Percentiles rank a stretch among this genome's conserved stretches.
Evolutionary conservation across 768 basidiomycete genomes (phyloP).

Genomic region (Boletus pseudopeckii): DNA sequence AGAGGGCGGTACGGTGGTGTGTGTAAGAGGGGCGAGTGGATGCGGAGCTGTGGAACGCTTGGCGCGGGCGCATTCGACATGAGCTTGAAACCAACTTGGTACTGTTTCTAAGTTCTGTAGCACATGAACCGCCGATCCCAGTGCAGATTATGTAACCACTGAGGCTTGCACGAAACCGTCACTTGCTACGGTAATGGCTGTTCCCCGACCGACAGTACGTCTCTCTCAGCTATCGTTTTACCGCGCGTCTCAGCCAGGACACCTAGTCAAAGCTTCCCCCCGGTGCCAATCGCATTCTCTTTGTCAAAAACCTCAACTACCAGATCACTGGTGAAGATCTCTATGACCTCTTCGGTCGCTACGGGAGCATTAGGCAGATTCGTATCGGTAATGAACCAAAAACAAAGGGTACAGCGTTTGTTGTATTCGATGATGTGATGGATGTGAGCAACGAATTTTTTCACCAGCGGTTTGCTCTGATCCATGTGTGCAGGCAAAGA

Average conservation of each 20-base stretch:
- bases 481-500: slow-evolving; percentile 69
- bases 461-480: slow-evolving; percentile 6
- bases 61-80: slow-evolving; percentile 7
- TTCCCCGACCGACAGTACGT: slow-evolving; percentile 64
- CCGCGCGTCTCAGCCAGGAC: not conserved
- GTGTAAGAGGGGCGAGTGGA: slow-evolving; percentile 61
- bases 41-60: slow-evolving; percentile 62
- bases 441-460: slow-evolving; percentile 54
- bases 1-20: slow-evolving; percentile 60
- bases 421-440: slow-evolving; percentile 96
- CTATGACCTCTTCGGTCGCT: slow-evolving; percentile 96
- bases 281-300: slow-evolving; percentile 87
- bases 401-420: slow-evolving; percentile 94
- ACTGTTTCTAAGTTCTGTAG: too few species aligned
- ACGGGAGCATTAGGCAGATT: slow-evolving; percentile 94
- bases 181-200: slow-evolving; percentile 47
- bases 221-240: not conserved
- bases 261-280: slow-evolving; percentile 81
- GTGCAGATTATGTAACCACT: slow-evolving; percentile 20
- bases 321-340: slow-evolving; percentile 90
- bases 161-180: slow-evolving; percentile 2
- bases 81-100: not conserved
- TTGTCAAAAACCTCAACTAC: slow-evolving; percentile 92
- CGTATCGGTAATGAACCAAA: slow-evolving; percentile 90
- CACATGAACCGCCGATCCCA: not conserved